Percentiles rank a stretch among this genome's conserved stretches.
Evolutionary conservation across 495 filamentous ascomycete genomes (phyloP).

Genomic region (Hypoxylon fuscum): DNA sequence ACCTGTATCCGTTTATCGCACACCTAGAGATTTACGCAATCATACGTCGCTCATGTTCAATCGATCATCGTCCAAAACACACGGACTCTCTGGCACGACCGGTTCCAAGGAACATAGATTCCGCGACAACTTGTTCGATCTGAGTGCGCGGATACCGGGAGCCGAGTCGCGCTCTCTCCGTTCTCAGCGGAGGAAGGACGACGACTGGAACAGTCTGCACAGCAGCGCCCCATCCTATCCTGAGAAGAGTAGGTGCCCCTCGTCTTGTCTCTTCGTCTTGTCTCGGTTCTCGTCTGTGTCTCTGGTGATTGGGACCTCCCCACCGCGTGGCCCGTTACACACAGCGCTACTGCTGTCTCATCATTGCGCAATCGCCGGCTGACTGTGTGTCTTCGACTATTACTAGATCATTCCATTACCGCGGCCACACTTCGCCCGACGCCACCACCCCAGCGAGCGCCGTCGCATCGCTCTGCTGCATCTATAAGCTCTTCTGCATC

Average conservation of each 20-base stretch:
- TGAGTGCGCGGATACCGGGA: conserved; percentile 46
- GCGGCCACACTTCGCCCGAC: conserved; percentile 43
- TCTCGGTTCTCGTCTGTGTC: conserved; percentile 1
- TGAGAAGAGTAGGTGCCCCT: conserved; percentile 55
- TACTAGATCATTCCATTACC: conserved; percentile 50
- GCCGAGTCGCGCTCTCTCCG: conserved; percentile 48
- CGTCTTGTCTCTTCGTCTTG: conserved; percentile 1
- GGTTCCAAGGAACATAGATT: conserved; percentile 49
- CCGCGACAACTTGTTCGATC: conserved; percentile 49
- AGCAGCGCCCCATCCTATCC: conserved; percentile 48
- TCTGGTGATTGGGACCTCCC: conserved; percentile 19
- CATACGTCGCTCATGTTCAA: conserved; percentile 56
- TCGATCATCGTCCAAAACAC: conserved; percentile 54
- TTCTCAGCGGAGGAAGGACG: conserved; percentile 52
- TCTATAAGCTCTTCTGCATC: conserved; percentile 53
- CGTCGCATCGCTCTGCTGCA: conserved; percentile 54
- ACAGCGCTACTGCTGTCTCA: background rate
- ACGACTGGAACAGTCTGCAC: conserved; percentile 36
- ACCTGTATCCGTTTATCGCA: no score
- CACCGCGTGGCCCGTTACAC: conserved; percentile 14
- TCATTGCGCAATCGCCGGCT: conserved; percentile 32
- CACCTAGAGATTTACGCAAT: conserved; percentile 16
- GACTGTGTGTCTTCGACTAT: conserved; percentile 32
- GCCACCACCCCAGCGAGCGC: conserved; percentile 43
- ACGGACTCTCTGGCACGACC: conserved; percentile 38